Percentiles rank a stretch among this genome's conserved stretches.
phyloP scores from a whole-genome alignment of 176 grass and related monocot species.

The Elymus sibiricus region DNA sequence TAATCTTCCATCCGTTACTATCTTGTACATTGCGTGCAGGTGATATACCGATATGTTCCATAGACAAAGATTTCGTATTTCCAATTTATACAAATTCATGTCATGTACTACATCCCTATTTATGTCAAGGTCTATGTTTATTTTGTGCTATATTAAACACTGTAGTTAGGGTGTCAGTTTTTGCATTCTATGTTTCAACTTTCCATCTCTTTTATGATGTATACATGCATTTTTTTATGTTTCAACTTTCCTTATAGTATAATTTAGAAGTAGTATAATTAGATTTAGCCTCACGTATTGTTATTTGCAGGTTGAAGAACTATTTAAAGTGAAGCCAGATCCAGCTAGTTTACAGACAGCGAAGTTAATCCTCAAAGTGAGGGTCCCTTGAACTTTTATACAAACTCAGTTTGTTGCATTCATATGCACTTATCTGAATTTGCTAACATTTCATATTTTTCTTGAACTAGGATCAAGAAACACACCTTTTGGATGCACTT shows the following conservation, averaged over 20 bases:
- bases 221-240: not conserved
- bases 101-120: no score
- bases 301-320: conserved; percentile 47
- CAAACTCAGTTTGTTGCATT: not conserved
- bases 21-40: no score
- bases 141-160: not conserved
- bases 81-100: not conserved
- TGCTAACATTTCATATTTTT: conserved; percentile 16
- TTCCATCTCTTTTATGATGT: conserved; percentile 14
- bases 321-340: conserved; percentile 50
- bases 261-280: not conserved
- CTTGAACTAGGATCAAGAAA: conserved; percentile 59
- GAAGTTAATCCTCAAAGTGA: conserved; percentile 51
- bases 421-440: not conserved
- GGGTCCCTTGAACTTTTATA: conserved; percentile 3
- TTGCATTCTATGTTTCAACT: conserved; percentile 11
- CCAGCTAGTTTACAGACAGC: conserved; percentile 59
- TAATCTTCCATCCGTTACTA: not conserved
- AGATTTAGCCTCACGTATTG: not conserved
- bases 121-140: not conserved
- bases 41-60: not conserved
- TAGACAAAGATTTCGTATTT: not conserved
- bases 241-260: no score
- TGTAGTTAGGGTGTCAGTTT: not conserved
- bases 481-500: conserved; percentile 54